These are phyloP conservation scores for Mediolabrus comicus DNA, from an alignment of 108 stramenopile genomes.

Conservation along the genomic window DNA sequence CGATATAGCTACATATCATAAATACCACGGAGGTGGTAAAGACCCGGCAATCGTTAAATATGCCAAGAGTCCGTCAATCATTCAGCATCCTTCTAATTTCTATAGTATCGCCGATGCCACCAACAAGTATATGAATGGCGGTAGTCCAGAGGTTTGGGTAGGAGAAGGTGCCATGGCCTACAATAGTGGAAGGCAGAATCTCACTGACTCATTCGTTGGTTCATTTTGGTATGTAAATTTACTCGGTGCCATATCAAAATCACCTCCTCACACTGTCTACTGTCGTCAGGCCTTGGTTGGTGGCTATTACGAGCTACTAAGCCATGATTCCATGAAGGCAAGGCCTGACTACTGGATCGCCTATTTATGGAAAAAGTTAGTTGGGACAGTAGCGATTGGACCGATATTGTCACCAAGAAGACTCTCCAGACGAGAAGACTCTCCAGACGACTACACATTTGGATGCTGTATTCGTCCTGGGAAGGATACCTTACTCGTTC, in stretches of 20 bases:
- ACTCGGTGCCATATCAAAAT: slow-evolving; percentile 30
- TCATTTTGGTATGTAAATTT: slow-evolving; percentile 35
- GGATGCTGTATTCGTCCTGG: slow-evolving; percentile 34
- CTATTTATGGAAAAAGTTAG: slow-evolving; percentile 31
- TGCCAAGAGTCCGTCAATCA: slow-evolving; percentile 7
- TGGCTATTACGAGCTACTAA: slow-evolving; percentile 32
- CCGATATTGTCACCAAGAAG: slow-evolving; percentile 24
- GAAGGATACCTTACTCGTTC: slow-evolving; percentile 21
- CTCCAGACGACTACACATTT: slow-evolving; percentile 8
- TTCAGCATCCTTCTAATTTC: slow-evolving; percentile 18
- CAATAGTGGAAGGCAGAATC: slow-evolving; percentile 26
- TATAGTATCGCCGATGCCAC: slow-evolving; percentile 14
- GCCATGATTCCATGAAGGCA: slow-evolving; percentile 22
- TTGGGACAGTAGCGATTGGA: slow-evolving; percentile 23
- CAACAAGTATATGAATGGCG: slow-evolving; percentile 12
- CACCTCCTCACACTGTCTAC: slow-evolving; percentile 33
- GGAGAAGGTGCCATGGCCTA: slow-evolving; percentile 44
- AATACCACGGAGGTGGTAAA: slow-evolving; percentile 40
- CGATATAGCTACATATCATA: slow-evolving; percentile 39
- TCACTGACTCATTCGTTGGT: slow-evolving; percentile 32
- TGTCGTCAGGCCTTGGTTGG: slow-evolving; percentile 39
- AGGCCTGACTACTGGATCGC: slow-evolving; percentile 45
- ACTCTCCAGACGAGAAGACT: neutral
- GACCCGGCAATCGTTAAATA: neutral
- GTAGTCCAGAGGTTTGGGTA: slow-evolving; percentile 15